phyloP scores from a whole-genome alignment of 257 asterid genomes.

The Datura wrightii region DNA sequence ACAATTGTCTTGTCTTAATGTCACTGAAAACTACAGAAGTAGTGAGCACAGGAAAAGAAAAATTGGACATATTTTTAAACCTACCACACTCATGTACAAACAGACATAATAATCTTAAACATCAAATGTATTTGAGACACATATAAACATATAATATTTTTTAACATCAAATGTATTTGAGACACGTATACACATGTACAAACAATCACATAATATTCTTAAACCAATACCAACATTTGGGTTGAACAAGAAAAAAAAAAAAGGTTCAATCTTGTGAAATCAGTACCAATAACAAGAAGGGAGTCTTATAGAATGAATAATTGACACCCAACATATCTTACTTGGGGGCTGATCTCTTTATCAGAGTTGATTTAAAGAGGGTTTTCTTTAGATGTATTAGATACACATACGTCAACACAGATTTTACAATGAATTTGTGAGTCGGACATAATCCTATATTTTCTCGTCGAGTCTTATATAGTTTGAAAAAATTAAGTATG shows the following conservation, averaged over 20 bases:
- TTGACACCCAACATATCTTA: background rate
- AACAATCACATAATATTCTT: background rate
- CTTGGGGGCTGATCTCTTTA: fast-evolving
- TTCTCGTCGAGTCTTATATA: no score
- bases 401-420: background rate
- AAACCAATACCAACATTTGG: background rate
- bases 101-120: background rate
- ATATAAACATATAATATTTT: background rate
- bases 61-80: background rate
- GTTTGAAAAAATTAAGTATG: background rate
- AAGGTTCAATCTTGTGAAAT: background rate
- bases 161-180: background rate
- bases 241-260: background rate
- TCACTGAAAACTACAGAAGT: background rate
- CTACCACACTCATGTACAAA: background rate
- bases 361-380: background rate
- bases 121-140: background rate
- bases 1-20: background rate
- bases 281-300: background rate
- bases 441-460: background rate
- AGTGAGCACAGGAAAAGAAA: background rate
- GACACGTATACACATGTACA: background rate
- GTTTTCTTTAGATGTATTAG: no score
- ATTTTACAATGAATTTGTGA: background rate
- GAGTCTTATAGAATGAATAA: background rate